Evolutionary conservation across 805 yeast species (phyloP).

Genomic region (Yamadazyma nakazawae): DNA sequence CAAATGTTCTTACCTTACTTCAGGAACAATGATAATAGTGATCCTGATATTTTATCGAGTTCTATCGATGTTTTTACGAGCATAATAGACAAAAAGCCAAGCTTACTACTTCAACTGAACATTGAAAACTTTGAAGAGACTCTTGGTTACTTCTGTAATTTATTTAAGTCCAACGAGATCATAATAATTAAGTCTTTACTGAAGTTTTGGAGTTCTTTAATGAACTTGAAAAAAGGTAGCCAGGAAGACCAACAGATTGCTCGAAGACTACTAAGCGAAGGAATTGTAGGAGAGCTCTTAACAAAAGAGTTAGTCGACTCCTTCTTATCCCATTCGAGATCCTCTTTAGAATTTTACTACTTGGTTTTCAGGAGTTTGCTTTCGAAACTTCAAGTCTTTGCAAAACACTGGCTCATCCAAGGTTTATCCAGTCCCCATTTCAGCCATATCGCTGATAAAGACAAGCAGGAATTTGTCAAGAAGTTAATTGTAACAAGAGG

Average conservation of each 20-base stretch:
- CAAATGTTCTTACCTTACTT: constrained; percentile 38
- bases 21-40: constrained; percentile 41
- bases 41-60: constrained; percentile 58
- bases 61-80: constrained; percentile 50
- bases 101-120: constrained; percentile 35
- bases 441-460: constrained; percentile 27
- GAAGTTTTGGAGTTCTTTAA: constrained; percentile 52
- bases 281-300: constrained; percentile 11
- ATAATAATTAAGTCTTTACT: constrained; percentile 51
- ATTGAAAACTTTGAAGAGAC: constrained; percentile 20
- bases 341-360: constrained; percentile 57
- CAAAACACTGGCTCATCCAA: constrained; percentile 43
- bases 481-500: constrained; percentile 65
- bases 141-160: neutral
- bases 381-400: constrained; percentile 46
- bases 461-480: constrained; percentile 41
- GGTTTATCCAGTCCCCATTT: constrained; percentile 10
- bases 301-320: constrained; percentile 10
- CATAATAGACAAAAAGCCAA: constrained; percentile 48
- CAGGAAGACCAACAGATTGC: constrained; percentile 37
- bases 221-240: constrained; percentile 46
- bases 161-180: constrained; percentile 43
- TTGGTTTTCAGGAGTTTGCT: constrained; percentile 47
- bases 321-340: constrained; percentile 48
- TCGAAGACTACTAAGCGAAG: constrained; percentile 12